A percentile compares a stretch with the other conserved stretches of the same genome.
These are phyloP conservation scores for Colletotrichum tropicicola DNA, from an alignment of 2,329 filamentous ascomycete species.

Conservation along the genomic window DNA sequence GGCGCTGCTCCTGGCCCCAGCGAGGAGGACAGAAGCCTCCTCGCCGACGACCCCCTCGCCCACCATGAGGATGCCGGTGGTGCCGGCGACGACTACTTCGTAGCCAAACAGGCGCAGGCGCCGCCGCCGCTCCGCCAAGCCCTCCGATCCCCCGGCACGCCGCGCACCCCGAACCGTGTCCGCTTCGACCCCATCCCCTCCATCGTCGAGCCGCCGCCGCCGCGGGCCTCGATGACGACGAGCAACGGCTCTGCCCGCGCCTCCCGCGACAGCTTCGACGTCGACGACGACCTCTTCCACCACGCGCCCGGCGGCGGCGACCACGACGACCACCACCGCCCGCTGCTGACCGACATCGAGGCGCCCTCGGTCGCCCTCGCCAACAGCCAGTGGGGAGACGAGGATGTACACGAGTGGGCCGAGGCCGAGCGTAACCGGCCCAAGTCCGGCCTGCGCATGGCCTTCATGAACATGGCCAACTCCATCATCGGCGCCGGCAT, in stretches of 20 bases:
- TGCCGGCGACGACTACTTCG: constrained; percentile 21
- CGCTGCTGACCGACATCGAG: constrained; percentile 84
- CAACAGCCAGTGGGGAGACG: constrained; percentile 56
- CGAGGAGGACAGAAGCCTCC: constrained; percentile 35
- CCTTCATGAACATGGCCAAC: constrained; percentile 99
- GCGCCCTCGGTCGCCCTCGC: constrained; percentile 79
- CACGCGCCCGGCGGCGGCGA: constrained; percentile 21
- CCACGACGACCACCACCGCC: constrained; percentile 60
- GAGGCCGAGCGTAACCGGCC: constrained; percentile 70
- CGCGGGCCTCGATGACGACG: constrained; percentile 22
- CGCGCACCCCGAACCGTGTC: constrained; percentile 76
- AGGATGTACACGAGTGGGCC: constrained; percentile 57
- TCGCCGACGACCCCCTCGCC: constrained; percentile 32
- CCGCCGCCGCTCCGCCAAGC: constrained; percentile 18
- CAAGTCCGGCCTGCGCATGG: constrained; percentile 84
- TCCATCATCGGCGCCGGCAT: constrained; percentile 88
- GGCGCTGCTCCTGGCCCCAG: constrained; percentile 19
- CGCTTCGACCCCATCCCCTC: constrained; percentile 72
- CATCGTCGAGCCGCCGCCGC: constrained; percentile 40
- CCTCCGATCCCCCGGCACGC: constrained; percentile 48
- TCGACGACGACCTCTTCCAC: constrained; percentile 30
- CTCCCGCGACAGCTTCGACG: constrained; percentile 30
- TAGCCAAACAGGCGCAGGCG: constrained; percentile 7
- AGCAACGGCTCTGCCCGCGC: constrained; percentile 23
- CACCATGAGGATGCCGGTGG: constrained; percentile 24